A percentile compares a stretch with the other conserved stretches of the same genome.
Conservation (phyloP, 169 alveolate species). For the Plasmodium chabaudi region DNA sequence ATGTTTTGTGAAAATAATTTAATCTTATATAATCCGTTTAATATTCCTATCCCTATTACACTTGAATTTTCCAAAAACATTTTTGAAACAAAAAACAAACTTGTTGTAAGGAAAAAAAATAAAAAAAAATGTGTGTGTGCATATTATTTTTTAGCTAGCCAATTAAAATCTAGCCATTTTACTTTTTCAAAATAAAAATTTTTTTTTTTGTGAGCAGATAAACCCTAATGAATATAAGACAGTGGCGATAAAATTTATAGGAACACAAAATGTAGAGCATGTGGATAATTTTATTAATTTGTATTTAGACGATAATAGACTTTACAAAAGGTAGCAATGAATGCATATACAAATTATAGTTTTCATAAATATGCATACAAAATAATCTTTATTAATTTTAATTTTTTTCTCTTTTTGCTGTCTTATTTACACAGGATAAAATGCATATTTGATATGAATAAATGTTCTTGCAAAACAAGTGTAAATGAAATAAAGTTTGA, state of each 20-base stretch:
- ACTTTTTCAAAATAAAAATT: too few species aligned
- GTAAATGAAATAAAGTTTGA: conserved; percentile 44
- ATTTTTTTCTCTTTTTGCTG: not conserved
- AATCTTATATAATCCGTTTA: conserved; percentile 50
- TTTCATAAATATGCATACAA: not conserved
- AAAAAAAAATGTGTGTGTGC: not conserved
- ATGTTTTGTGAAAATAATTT: conserved; percentile 32
- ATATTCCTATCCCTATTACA: conserved; percentile 1
- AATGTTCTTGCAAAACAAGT: conserved; percentile 22
- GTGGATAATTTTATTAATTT: conserved; percentile 31
- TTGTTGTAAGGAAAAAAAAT: conserved; percentile 6
- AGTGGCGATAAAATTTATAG: conserved; percentile 37
- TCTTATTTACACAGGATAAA: conserved; percentile 12
- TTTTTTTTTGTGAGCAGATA: conserved; percentile 17
- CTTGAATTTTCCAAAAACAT: conserved; percentile 2
- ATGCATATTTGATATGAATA: conserved; percentile 27
- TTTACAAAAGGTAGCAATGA: conserved; percentile 37
- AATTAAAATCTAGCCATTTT: too few species aligned
- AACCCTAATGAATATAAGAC: conserved; percentile 25
- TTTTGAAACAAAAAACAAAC: not conserved
- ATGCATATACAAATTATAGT: not conserved
- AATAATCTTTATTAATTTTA: not conserved
- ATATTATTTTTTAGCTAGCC: not conserved
- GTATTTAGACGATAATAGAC: conserved; percentile 25
- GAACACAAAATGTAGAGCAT: conserved; percentile 2